Evolutionary conservation across 768 basidiomycete species (phyloP), one percentile per base, ranked within the genome.

Genomic region (Russula sp.): DNA sequence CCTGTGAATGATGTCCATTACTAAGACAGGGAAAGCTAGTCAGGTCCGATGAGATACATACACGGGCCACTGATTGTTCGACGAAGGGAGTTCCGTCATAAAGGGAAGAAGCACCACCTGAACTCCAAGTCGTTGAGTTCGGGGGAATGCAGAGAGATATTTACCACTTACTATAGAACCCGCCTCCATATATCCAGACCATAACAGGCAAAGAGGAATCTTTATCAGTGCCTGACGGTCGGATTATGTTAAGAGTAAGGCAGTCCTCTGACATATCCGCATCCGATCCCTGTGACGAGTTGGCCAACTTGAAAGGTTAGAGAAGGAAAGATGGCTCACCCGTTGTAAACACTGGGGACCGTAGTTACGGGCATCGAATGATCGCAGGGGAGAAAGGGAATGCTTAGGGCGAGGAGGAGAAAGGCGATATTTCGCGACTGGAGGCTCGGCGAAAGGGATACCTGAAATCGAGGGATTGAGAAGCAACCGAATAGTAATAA

Each of bases 161-260:
- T 18, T 1, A 52, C 11, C 20, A 44, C 62, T n/a, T 22, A 68
- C 63, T 18, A 11, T 44, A n/a, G 64, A 78, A 80, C 10, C 72
- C 72, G 13, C 80, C 80, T 3, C 79, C 81, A 62, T 79, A 78
- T 22, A 78, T 73, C 79, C 79, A 80, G 4, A 76, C 71, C 74
- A 81, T 73, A 13, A 82, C 80, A 0, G 82, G 79, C 5, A 81
- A 65, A 14, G 60, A 70, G 5, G 75, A 69, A 3, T 40, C 57
- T 0, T 65, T 59, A 9, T 66, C 62, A 5, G 71, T 24, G 6
- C 76, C 76, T 1, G 72, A 68, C 0, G 83, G 83, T 8, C 75
- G 72, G 56, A 75, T 78, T 32, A 84, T 71, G 69, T 84, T 83
- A 51, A 84, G 64, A 9, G 72, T 78, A 50, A 84, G 71, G 64